These are phyloP conservation scores for Termitomyces sp. DNA, from an alignment of 768 basidiomycete genomes.

Conservation along the genomic window DNA sequence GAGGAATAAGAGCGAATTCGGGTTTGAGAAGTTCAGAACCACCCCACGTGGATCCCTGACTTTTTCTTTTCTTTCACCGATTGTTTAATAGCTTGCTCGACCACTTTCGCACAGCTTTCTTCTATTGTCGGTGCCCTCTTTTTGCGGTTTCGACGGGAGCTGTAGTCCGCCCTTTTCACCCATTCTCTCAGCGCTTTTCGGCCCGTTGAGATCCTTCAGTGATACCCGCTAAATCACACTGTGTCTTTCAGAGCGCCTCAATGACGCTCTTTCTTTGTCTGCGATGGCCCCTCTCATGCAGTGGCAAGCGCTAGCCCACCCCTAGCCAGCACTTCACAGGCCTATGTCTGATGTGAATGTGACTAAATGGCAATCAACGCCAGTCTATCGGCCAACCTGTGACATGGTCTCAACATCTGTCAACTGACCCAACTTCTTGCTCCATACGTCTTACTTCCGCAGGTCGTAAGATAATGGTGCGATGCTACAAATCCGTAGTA, in stretches of 20 bases:
- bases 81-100: background rate
- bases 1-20: background rate
- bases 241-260: background rate
- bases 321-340: background rate
- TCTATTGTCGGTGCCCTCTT: background rate
- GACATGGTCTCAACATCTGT: conserved; percentile 3
- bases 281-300: background rate
- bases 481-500: too few relatives aligned
- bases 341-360: background rate
- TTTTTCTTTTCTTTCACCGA: too few relatives aligned
- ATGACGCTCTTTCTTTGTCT: background rate
- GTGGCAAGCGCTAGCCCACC: too few relatives aligned
- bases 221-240: background rate
- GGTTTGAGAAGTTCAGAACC: background rate
- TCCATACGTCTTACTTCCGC: too few relatives aligned
- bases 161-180: background rate
- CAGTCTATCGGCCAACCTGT: background rate
- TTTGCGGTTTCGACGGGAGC: background rate
- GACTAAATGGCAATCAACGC: background rate
- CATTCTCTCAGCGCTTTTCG: background rate
- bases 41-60: conserved; percentile 13
- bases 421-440: conserved; percentile 2
- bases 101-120: background rate
- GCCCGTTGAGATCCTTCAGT: background rate
- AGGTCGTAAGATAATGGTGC: too few relatives aligned